Evolutionary conservation across 1,139 yeast genomes (phyloP).

Genomic region (Martiniozyma asiatica): DNA sequence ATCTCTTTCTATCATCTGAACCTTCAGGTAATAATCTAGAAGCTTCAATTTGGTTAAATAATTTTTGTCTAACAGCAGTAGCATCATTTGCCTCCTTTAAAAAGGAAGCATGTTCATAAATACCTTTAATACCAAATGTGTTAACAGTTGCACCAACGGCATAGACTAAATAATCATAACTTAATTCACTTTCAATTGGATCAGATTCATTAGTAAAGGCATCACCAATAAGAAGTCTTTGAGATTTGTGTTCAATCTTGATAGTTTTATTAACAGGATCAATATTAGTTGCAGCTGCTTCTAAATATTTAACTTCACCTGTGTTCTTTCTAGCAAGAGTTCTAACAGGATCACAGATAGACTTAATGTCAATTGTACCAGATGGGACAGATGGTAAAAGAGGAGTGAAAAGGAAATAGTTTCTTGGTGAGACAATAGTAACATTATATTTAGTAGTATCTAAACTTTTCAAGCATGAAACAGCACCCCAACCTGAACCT

Average conservation of each 20-base stretch:
- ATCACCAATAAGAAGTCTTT: constrained; percentile 36
- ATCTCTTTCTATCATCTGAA: constrained; percentile 57
- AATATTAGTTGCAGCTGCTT: constrained; percentile 49
- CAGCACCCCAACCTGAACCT: constrained; percentile 57
- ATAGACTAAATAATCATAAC: constrained; percentile 64
- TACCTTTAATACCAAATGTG: constrained; percentile 74
- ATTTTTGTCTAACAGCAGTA: constrained; percentile 39
- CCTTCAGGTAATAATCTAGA: constrained; percentile 60
- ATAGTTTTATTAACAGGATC: constrained; percentile 40
- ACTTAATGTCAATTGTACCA: constrained; percentile 46
- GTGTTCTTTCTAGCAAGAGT: constrained; percentile 35
- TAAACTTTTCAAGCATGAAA: constrained; percentile 41
- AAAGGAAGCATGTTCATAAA: constrained; percentile 51
- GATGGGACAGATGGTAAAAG: constrained; percentile 51
- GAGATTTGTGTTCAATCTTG: constrained; percentile 43
- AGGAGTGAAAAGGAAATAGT: constrained; percentile 51
- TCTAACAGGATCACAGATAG: constrained; percentile 46
- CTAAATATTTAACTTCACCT: constrained; percentile 47
- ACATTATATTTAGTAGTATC: constrained; percentile 52
- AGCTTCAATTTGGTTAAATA: constrained; percentile 59
- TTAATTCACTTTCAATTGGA: constrained; percentile 32
- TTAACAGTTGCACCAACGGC: constrained; percentile 83
- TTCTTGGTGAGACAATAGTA: constrained; percentile 49
- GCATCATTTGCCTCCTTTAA: constrained; percentile 51
- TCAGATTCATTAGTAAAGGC: constrained; percentile 32